These are phyloP conservation scores for Phialophora chinensis DNA, from an alignment of 2,329 filamentous ascomycete species.

Conservation along the genomic window DNA sequence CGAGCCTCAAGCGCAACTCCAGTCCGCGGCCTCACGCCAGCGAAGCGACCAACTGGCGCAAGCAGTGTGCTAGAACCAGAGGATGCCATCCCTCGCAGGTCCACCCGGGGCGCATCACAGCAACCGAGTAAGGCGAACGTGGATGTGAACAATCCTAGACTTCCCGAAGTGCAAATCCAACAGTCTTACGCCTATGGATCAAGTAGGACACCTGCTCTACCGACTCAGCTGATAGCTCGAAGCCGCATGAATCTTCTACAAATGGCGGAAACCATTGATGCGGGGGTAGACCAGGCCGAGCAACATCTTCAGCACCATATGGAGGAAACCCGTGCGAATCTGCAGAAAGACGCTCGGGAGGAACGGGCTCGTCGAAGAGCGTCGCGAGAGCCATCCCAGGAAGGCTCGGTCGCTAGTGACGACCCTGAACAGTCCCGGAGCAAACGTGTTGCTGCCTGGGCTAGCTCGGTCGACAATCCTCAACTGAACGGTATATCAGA, in stretches of 20 bases:
- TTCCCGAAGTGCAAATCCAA: constrained; percentile 48
- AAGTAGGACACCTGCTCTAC: constrained; percentile 45
- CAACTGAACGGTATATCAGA: constrained; percentile 37
- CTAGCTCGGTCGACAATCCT: constrained; percentile 31
- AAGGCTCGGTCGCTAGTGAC: constrained; percentile 31
- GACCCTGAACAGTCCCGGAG: constrained; percentile 30
- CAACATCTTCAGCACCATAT: constrained; percentile 34
- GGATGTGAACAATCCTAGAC: constrained; percentile 40
- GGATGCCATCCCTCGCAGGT: constrained; percentile 25
- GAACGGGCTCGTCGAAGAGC: constrained; percentile 40
- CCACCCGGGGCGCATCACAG: constrained; percentile 32
- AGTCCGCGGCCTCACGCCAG: constrained; percentile 25
- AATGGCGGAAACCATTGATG: constrained; percentile 46
- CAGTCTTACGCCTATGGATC: constrained; percentile 52
- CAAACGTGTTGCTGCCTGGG: constrained; percentile 37
- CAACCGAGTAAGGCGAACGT: constrained; percentile 26
- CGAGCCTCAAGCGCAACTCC: constrained; percentile 31
- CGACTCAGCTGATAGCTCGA: constrained; percentile 44
- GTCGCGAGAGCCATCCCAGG: constrained; percentile 36
- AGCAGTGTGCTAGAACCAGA: constrained; percentile 25
- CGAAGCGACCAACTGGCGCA: constrained; percentile 28
- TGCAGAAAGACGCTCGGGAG: constrained; percentile 29
- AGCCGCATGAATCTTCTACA: constrained; percentile 43
- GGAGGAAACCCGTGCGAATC: constrained; percentile 30
- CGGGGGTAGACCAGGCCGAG: constrained; percentile 41